Percentiles rank a stretch among this genome's conserved stretches.
Evolutionary conservation across 306 rosid species (phyloP).

Genomic region (Echinosophora koreensis): DNA sequence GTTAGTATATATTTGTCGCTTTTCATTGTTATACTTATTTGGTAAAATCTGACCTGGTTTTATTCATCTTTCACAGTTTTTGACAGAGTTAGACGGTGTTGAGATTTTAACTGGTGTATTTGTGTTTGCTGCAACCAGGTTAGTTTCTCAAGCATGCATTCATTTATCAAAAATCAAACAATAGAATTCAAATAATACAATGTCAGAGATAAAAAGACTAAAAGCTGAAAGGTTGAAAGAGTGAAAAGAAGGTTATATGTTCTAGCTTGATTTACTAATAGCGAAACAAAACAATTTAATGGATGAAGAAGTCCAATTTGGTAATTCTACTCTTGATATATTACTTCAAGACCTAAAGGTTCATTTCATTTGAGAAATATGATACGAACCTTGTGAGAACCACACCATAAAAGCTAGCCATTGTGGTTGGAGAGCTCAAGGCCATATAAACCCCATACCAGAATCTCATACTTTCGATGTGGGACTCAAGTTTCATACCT

Average conservation of each 20-base stretch:
- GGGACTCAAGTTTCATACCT: too few relatives aligned
- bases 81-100: slow-evolving; percentile 95
- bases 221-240: not conserved
- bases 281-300: not conserved
- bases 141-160: slow-evolving; percentile 52
- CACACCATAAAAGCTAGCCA: too few relatives aligned
- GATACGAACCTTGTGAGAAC: too few relatives aligned
- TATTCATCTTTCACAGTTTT: slow-evolving; percentile 73
- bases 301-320: not conserved
- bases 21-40: slow-evolving; percentile 26
- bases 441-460: too few relatives aligned
- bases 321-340: slow-evolving; percentile 1
- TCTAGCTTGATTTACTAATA: slow-evolving; percentile 20
- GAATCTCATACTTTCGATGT: too few relatives aligned
- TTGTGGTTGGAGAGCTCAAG: too few relatives aligned
- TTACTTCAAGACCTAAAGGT: slow-evolving; percentile 11
- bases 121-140: slow-evolving; percentile 99
- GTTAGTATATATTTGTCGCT: slow-evolving; percentile 53
- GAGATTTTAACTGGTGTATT: slow-evolving; percentile 95
- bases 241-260: slow-evolving; percentile 31
- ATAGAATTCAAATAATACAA: not conserved
- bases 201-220: not conserved
- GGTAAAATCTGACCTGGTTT: slow-evolving; percentile 47
- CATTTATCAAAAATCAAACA: slow-evolving; percentile 31
- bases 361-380: not conserved